Conservation (phyloP, 2,329 filamentous ascomycete genomes). For the Aspergillus texensis region DNA sequence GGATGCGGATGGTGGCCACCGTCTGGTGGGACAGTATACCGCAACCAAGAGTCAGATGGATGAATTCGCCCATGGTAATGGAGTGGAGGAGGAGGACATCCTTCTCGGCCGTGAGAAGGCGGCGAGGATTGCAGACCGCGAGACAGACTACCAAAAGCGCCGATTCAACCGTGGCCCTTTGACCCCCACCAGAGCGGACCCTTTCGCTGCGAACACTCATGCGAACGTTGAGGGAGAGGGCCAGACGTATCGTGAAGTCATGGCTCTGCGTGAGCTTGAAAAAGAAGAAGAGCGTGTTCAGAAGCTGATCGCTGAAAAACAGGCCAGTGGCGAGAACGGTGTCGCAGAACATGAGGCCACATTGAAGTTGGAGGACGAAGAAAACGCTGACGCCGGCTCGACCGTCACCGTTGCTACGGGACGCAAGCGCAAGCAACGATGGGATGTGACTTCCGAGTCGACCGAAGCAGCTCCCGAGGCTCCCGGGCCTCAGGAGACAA, state of each 20-base stretch:
- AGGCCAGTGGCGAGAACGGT: conserved; percentile 62
- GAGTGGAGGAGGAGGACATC: conserved; percentile 89
- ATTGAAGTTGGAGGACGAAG: conserved; percentile 72
- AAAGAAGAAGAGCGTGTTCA: conserved; percentile 88
- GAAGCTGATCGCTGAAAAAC: conserved; percentile 76
- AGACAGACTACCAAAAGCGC: conserved; percentile 97
- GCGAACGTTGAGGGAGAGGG: conserved; percentile 70
- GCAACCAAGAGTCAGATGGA: conserved; percentile 89
- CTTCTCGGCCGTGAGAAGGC: conserved; percentile 84
- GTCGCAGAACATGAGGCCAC: conserved; percentile 70
- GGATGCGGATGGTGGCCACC: conserved; percentile 72
- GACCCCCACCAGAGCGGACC: conserved; percentile 82
- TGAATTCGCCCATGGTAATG: conserved; percentile 83
- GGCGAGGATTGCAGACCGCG: conserved; percentile 85
- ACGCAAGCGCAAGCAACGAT: conserved; percentile 89
- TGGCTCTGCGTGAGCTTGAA: conserved; percentile 88
- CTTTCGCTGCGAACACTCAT: conserved; percentile 76
- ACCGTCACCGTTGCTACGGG: conserved; percentile 65
- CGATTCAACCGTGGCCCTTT: conserved; percentile 80
- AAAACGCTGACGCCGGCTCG: conserved; percentile 71
- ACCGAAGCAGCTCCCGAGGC: conserved; percentile 53
- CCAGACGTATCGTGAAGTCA: conserved; percentile 83
- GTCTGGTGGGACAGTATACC: conserved; percentile 93
- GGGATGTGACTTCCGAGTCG: conserved; percentile 74
- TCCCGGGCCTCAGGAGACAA: conserved; percentile 57